Evolutionary conservation across 2,329 filamentous ascomycete genomes (phyloP).

Genomic region (Colletotrichum sp.): DNA sequence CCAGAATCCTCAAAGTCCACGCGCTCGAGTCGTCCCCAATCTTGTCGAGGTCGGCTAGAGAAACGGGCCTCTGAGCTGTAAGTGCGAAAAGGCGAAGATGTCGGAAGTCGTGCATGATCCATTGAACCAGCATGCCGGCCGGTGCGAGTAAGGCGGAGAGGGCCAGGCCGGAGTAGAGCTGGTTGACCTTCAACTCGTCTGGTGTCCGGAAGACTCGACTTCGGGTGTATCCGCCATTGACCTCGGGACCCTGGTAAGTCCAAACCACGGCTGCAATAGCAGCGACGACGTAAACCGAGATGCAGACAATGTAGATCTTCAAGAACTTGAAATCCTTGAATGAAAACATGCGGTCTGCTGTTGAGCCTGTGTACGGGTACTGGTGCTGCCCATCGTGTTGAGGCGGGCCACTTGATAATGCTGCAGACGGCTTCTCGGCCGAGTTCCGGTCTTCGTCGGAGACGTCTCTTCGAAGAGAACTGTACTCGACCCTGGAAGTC

Average conservation of each 20-base stretch:
- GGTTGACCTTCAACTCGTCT: background rate
- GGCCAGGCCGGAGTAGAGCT: conserved; percentile 7
- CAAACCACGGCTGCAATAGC: background rate
- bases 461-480: background rate
- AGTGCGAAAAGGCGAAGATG: conserved; percentile 5
- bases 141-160: conserved; percentile 1
- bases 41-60: background rate
- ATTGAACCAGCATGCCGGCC: conserved; percentile 8
- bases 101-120: conserved; percentile 11
- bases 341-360: conserved; percentile 5
- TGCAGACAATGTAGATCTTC: background rate
- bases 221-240: background rate
- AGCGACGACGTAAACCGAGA: background rate
- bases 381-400: background rate
- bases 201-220: conserved; percentile 5
- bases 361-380: background rate
- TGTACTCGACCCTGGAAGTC: background rate
- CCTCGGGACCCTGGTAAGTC: background rate
- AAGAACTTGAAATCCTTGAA: background rate
- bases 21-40: conserved; percentile 8
- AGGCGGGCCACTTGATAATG: background rate
- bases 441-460: background rate
- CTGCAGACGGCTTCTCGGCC: background rate
- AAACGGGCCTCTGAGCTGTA: background rate
- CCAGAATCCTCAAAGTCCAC: background rate